Base-by-base conservation (phyloP, 805 yeast genomes). In the Saturnispora silvae region DNA sequence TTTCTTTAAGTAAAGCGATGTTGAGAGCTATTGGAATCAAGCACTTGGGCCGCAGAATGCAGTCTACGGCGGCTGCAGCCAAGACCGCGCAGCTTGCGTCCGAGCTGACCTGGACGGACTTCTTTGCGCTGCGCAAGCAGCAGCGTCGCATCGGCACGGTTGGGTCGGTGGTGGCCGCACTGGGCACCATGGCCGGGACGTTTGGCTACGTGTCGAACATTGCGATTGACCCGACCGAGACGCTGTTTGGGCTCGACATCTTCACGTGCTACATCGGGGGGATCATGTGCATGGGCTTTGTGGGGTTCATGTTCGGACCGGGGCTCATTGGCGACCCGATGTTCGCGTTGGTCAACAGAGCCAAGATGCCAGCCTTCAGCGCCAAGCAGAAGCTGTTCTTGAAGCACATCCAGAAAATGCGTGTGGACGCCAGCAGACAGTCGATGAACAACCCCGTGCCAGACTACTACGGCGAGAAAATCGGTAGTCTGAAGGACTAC, bases 401-500 rank as follows among this genome's bases (percentile, higher is more conserved):
- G 55, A 70, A 71, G 46, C 89, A 75, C 53, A 70, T 92, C 45
- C 74, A 72, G 48, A 66, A 67, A 40, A 81, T 85, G 60, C 70
- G 98, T 51, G 96, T 87, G 22, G 95, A 92, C 63, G 95, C 98
- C 16, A 72, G 87, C 15, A 75, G 81, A 40, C 96, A 87, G 62
- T 75, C 86, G 52, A 80, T 86, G 61, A 71, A 82, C 38, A 92
- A 89, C 60, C 97, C 97, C 11, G 94, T 92, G 33, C 96, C 96
- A n/a, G 98, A 92, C 60, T 92, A 86, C 62, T 92, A 92, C 56
- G 98, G 98, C 28, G 98, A 92, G 63, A 83, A 83, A 60, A 87
- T 92, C 44, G 84, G 85, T 37, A 80, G 94, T 37, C 61, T 89
- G 53, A 73, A 74, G 48, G 87, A 76, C 46, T 92, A 92, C 62